Evolutionary conservation across 768 basidiomycete genomes (phyloP).

Genomic region (Hypholoma sublateritium): DNA sequence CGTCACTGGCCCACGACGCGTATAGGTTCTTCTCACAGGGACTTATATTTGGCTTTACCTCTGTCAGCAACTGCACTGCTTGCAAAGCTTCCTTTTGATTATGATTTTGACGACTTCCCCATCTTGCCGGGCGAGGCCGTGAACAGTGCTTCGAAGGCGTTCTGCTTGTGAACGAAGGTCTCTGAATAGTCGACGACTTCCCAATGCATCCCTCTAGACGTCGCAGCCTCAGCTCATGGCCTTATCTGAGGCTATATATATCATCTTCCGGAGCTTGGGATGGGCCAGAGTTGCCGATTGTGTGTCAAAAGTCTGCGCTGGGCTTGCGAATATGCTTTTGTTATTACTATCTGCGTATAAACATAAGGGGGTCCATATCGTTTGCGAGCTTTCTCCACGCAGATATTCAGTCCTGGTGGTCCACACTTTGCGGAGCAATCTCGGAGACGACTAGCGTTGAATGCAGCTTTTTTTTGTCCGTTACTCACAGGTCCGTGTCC

Average conservation of each 20-base stretch:
- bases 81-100: constrained; percentile 3
- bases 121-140: neutral
- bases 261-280: neutral
- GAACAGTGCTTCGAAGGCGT: neutral
- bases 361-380: no score
- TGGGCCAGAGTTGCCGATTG: no score
- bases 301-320: no score
- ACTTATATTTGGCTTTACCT: neutral
- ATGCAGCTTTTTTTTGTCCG: no score
- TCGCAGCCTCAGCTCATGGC: neutral
- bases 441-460: no score
- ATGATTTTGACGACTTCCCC: neutral
- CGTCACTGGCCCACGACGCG: neutral
- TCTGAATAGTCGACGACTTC: neutral
- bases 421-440: no score
- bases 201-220: neutral
- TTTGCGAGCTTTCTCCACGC: no score
- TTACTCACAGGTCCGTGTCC: no score
- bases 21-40: neutral
- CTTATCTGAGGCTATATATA: neutral
- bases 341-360: no score
- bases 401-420: no score
- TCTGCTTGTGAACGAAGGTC: no score
- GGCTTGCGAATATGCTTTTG: no score
- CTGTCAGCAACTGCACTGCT: constrained; percentile 6